Conservation (phyloP, 805 yeast genomes). For the Huiozyma sinensis region DNA sequence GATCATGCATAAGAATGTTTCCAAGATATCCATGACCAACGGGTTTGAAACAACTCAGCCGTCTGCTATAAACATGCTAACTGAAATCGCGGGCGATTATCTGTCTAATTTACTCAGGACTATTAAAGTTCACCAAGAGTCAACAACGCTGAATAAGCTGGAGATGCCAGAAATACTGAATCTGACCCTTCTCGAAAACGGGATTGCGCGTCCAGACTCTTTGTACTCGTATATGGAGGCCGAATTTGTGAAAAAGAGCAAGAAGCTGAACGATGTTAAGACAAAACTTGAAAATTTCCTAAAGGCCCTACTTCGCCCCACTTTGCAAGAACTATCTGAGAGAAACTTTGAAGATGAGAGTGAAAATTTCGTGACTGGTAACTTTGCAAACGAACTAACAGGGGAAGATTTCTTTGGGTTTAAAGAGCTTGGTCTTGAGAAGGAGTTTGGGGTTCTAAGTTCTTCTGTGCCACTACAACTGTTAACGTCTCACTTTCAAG, state of each 20-base stretch:
- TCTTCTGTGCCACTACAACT: constrained; percentile 84
- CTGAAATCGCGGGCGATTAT: constrained; percentile 77
- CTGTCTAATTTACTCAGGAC: constrained; percentile 64
- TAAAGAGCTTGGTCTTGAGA: constrained; percentile 84
- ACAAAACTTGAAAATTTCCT: constrained; percentile 57
- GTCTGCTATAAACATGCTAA: constrained; percentile 62
- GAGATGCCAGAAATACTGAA: constrained; percentile 38
- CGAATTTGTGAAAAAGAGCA: constrained; percentile 55
- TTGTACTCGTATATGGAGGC: constrained; percentile 66
- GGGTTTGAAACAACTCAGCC: constrained; percentile 84
- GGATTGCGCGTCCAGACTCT: constrained; percentile 69
- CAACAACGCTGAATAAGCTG: constrained; percentile 31
- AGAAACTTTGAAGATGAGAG: constrained; percentile 77
- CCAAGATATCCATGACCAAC: constrained; percentile 77
- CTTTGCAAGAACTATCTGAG: constrained; percentile 60
- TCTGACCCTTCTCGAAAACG: constrained; percentile 70
- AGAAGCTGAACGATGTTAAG: constrained; percentile 59
- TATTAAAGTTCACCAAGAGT: constrained; percentile 60
- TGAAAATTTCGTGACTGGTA: constrained; percentile 91
- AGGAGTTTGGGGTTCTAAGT: constrained; percentile 76
- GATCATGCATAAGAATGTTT: constrained; percentile 56
- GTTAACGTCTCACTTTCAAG: constrained; percentile 44
- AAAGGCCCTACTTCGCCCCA: constrained; percentile 75
- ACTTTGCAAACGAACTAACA: constrained; percentile 72
- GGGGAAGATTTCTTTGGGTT: constrained; percentile 99